A percentile compares a stretch with the other conserved stretches of the same genome.
phyloP scores from a whole-genome alignment of 2,329 filamentous ascomycete species.

The Chrysoporthe deuterocubensis region DNA sequence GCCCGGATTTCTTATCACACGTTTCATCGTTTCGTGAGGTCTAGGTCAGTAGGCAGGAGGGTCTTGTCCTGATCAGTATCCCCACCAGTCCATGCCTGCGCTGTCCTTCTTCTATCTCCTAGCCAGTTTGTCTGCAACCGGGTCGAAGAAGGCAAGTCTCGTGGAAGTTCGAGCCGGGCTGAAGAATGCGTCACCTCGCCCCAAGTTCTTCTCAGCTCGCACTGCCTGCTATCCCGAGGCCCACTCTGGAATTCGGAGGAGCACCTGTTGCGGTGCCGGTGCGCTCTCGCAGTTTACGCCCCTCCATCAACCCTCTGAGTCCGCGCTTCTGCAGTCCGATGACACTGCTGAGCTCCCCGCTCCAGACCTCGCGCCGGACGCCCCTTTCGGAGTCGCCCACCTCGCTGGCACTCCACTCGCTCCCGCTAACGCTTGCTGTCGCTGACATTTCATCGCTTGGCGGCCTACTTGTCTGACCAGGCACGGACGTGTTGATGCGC shows the following conservation, averaged over 20 bases:
- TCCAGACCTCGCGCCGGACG: constrained; percentile 71
- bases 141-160: background rate
- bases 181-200: background rate
- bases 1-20: background rate
- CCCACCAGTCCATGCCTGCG: background rate
- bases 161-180: background rate
- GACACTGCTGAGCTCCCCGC: constrained; percentile 80
- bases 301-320: constrained; percentile 91
- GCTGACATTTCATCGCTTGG: constrained; percentile 55
- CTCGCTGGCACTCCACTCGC: constrained; percentile 59
- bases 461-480: constrained; percentile 41
- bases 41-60: background rate
- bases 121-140: background rate
- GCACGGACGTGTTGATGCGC: constrained; percentile 53
- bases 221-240: constrained; percentile 26
- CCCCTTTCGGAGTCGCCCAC: constrained; percentile 53
- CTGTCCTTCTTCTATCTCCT: background rate
- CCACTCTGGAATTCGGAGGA: constrained; percentile 25
- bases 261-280: constrained; percentile 47
- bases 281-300: constrained; percentile 80
- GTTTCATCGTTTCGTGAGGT: background rate
- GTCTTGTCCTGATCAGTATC: background rate
- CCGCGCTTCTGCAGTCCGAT: constrained; percentile 96
- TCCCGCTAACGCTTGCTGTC: constrained; percentile 55
- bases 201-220: constrained; percentile 6